Evolutionary conservation across 805 yeast species (phyloP), one percentile per base, ranked within the genome.

Genomic region (Nadsonia fulvescens): DNA sequence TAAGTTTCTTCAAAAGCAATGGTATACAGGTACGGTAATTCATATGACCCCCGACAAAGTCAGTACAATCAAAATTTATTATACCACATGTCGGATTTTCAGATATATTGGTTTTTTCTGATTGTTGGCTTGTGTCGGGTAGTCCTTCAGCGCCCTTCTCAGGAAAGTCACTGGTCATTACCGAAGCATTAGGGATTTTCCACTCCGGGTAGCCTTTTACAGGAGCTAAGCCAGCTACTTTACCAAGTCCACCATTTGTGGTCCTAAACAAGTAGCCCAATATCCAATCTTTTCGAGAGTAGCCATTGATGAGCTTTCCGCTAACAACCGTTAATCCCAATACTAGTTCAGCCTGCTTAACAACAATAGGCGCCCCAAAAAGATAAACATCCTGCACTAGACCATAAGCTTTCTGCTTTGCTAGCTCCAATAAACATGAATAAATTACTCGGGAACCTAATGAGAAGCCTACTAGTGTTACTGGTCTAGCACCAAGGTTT

Each of bases 21-120:
- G 99, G 99, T 64, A 89, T 81, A 8, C 81, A 82, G 34, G 74
- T 74, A 54, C 98, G 74, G 52, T 89, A 89, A n/a, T 76, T 79
- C 94, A 89, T 79, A 54, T 89, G 98, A 1, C 98, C 98, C 33
- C 76, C 82, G 4, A 86, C 93, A 28, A 60, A 40, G 11, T 72
- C 81, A 0, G 96, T 77, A 42, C 92, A 79, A 43, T 89, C 91
- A 35, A 74, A 61, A 47, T 86, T 86, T 36, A 82, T 93, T 15
- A 89, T 58, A 0, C 73, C 77, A 14, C 63, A 58, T 13, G 20
- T 33, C 9, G 9, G n/a, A 27, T n/a, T n/a, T n/a, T n/a, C n/a
- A n/a, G n/a, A n/a, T n/a, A n/a, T n/a, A n/a, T n/a, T n/a, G n/a
- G n/a, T n/a, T n/a, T n/a, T n/a, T n/a, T n/a, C n/a, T n/a, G n/a